These are phyloP conservation scores for Trichoderma gamsii DNA, from an alignment of 495 filamentous ascomycete genomes.

Conservation along the genomic window DNA sequence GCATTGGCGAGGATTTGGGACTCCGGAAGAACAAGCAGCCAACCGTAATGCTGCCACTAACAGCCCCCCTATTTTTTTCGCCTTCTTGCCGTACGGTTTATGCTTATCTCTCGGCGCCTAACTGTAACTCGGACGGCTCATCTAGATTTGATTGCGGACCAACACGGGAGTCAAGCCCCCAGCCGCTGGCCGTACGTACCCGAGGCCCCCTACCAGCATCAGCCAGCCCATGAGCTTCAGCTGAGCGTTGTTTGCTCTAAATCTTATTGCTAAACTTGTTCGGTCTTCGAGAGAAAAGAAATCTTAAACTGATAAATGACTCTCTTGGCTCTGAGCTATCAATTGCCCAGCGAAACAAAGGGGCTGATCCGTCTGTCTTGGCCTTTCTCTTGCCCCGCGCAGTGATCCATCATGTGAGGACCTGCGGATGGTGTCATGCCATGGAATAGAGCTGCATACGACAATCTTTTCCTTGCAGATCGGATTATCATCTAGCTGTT, in stretches of 20 bases:
- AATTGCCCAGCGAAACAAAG: background rate
- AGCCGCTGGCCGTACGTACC: background rate
- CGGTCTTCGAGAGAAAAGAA: too few relatives aligned
- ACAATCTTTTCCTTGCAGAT: background rate
- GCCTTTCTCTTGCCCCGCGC: background rate
- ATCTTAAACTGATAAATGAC: too few relatives aligned
- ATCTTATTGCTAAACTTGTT: too few relatives aligned
- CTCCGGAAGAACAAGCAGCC: background rate
- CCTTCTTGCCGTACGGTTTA: background rate
- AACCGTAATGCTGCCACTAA: background rate
- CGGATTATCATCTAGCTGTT: background rate
- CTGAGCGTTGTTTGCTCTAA: too few relatives aligned
- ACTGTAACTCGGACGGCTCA: background rate
- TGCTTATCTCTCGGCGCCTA: background rate
- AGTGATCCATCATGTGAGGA: slow-evolving; percentile 3
- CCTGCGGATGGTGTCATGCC: background rate
- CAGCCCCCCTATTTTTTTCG: background rate
- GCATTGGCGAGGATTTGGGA: background rate
- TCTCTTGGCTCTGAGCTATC: background rate
- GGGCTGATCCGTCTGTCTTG: slow-evolving; percentile 5
- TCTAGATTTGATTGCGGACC: background rate
- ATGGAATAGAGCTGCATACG: background rate
- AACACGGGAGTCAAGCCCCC: background rate
- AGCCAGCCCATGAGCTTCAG: too few relatives aligned
- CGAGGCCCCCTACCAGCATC: too few relatives aligned